Conservation (phyloP, 176 grass and related monocot genomes). For the Lolium perenne region DNA sequence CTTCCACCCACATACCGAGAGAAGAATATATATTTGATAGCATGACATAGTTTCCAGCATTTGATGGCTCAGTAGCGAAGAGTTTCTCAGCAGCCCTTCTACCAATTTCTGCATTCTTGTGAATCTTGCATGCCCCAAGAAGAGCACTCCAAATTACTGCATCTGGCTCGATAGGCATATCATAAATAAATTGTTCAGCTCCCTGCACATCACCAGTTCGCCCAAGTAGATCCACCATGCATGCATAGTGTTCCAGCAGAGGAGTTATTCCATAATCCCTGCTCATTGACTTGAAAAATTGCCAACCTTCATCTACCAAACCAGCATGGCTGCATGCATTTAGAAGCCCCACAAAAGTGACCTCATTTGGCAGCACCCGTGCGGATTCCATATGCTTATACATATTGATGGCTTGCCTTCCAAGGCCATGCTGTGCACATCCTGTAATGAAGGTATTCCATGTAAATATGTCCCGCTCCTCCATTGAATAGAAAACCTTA, state of each 20-base stretch:
- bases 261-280: constrained; percentile 52
- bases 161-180: constrained; percentile 76
- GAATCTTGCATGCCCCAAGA: constrained; percentile 74
- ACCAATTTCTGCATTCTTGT: constrained; percentile 68
- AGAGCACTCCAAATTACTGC: constrained; percentile 75
- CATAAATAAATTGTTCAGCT: constrained; percentile 58
- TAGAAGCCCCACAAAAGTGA: constrained; percentile 78
- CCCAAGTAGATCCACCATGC: constrained; percentile 76
- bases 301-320: constrained; percentile 60
- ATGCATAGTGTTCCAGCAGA: constrained; percentile 68
- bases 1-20: constrained; percentile 67
- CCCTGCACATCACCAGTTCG: constrained; percentile 62
- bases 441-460: constrained; percentile 72
- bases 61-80: constrained; percentile 62
- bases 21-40: constrained; percentile 80
- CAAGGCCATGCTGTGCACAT: constrained; percentile 64
- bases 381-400: constrained; percentile 55
- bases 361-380: constrained; percentile 55
- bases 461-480: constrained; percentile 49
- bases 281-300: constrained; percentile 70
- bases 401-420: constrained; percentile 51
- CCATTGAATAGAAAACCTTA: constrained; percentile 54
- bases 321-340: constrained; percentile 77
- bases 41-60: constrained; percentile 72
- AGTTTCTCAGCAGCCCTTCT: constrained; percentile 67